Base-by-base conservation (phyloP, 129 eudicot genomes). In the Rutidosis leptorrhynchoides region DNA sequence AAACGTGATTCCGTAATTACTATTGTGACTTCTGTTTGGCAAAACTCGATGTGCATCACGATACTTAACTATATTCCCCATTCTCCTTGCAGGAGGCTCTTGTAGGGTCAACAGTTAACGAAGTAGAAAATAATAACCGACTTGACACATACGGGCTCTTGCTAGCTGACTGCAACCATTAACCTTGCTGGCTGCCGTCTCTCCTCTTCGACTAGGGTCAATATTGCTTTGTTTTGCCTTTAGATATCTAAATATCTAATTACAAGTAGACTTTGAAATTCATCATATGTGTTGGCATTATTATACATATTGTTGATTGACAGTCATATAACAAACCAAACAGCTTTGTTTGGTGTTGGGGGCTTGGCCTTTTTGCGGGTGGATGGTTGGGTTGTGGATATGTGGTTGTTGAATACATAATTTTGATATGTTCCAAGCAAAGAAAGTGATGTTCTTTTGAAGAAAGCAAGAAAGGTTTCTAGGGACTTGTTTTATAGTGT, bases 71-170 rank as follows among this genome's bases (percentile, higher is more conserved):
- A n/a, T 27, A n/a, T 54, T 45, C 49, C 15, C 22, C 26, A 45
- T 60, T 58, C 26, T 64, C 25, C 25, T 74, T 77, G 74, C 88
- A 87, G n/a, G n/a, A n/a, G 95, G 65, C 77, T 68, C 79, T 87
- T 75, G 82, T 83, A 22, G 79, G 84, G 23, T 74, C 90, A 68
- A 71, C 85, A n/a, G 35, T 74, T 67, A 70, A 61, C 49, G 90
- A 84, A 70, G 23, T 84, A 20, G 85, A 75, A 9, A 52, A 40
- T 74, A 73, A 67, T 54, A 64, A 75, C 65, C 81, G 65, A 22
- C 64, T 77, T 67, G 85, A 61, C 71, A 6, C 75, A 22, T 77
- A 70, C 25, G 49, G 61, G 55, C 53, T 70, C 35, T 43, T 70
- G 32, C 66, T 21, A 79, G 79, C 64, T 9, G 76, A 60, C 45